phyloP scores from a whole-genome alignment of 169 alveolate genomes.

The Perkinsus marinus region DNA sequence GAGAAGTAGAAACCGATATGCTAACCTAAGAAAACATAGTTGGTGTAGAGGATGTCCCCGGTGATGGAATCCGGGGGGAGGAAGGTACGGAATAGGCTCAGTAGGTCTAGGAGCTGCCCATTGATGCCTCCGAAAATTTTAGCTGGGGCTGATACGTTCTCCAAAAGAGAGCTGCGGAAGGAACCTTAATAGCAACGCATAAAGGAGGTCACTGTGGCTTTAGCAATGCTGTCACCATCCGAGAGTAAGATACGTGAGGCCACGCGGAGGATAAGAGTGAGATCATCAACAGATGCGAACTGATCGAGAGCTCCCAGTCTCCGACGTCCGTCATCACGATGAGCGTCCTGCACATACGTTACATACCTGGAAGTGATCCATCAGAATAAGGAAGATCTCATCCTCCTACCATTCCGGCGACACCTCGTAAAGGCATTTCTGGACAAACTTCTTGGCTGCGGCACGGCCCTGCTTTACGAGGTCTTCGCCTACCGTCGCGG shows the following conservation, averaged over 20 bases:
- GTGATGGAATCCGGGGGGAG: background rate
- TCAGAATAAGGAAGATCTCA: background rate
- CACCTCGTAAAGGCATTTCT: background rate
- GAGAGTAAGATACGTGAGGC: background rate
- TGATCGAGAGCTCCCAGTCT: background rate
- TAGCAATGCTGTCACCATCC: background rate
- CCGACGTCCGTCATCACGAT: background rate
- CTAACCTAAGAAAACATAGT: background rate
- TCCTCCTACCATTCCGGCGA: background rate
- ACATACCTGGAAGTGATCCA: background rate
- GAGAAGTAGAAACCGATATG: background rate
- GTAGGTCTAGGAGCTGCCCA: background rate
- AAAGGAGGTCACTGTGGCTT: too few relatives aligned
- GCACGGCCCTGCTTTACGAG: background rate
- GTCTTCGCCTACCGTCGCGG: background rate
- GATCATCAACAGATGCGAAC: background rate
- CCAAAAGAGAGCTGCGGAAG: background rate
- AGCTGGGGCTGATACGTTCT: background rate
- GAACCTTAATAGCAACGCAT: background rate
- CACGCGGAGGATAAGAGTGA: background rate
- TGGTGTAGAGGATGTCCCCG: background rate
- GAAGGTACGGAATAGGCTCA: background rate
- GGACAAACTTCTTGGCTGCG: background rate
- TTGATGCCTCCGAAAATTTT: background rate
- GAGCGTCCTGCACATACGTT: background rate